Percentiles rank a stretch among this genome's conserved stretches.
These are phyloP conservation scores for Leonotis leonurus DNA, from an alignment of 257 asterid species.

Conservation along the genomic window DNA sequence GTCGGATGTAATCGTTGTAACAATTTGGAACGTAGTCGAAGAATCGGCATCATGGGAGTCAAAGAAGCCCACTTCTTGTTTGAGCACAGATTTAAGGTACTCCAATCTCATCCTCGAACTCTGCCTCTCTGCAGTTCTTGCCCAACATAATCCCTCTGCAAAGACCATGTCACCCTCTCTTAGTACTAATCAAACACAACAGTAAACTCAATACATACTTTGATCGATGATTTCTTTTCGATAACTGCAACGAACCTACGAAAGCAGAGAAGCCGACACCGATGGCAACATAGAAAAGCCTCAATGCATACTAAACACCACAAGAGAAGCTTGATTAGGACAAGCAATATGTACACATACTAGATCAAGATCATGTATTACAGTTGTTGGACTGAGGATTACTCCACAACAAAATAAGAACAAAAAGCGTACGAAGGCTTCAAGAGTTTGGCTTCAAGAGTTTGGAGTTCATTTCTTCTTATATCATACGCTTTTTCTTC, in stretches of 20 bases:
- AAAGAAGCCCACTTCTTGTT: slow-evolving; percentile 80
- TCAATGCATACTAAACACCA: slow-evolving; percentile 26
- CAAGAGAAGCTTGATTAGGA: too few relatives aligned
- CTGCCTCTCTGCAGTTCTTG: slow-evolving; percentile 92
- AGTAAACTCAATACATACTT: too few relatives aligned
- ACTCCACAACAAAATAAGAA: too few relatives aligned
- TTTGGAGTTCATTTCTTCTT: too few relatives aligned
- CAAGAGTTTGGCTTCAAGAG: too few relatives aligned
- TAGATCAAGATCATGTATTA: too few relatives aligned
- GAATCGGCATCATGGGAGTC: slow-evolving; percentile 69
- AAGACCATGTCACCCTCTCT: background rate
- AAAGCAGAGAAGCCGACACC: slow-evolving; percentile 75
- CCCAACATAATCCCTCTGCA: slow-evolving; percentile 86
- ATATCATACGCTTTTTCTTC: too few relatives aligned
- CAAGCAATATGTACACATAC: too few relatives aligned
- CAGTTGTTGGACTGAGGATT: too few relatives aligned
- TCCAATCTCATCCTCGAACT: slow-evolving; percentile 81
- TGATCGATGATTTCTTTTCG: too few relatives aligned
- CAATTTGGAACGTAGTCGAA: slow-evolving; percentile 64
- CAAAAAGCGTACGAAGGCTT: too few relatives aligned
- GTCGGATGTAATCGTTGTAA: slow-evolving; percentile 59
- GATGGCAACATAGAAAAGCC: slow-evolving; percentile 69
- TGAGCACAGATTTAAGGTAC: slow-evolving; percentile 68
- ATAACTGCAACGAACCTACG: slow-evolving; percentile 35
- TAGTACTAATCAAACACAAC: too few relatives aligned